Evolutionary conservation across 768 basidiomycete genomes (phyloP), one percentile per base, ranked within the genome.

Genomic region (Mycena indigotica): DNA sequence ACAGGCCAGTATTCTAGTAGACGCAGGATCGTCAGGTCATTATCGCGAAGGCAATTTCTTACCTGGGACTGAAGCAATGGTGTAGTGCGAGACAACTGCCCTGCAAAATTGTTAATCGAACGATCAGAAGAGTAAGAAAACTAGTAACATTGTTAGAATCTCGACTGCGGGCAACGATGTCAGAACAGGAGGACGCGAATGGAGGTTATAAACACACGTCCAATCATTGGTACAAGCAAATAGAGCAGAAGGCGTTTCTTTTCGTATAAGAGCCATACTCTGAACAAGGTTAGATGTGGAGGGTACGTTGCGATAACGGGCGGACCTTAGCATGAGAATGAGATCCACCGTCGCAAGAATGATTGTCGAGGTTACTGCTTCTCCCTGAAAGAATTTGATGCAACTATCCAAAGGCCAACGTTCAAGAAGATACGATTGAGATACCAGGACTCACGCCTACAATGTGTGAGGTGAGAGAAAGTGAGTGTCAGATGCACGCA

Each of bases 281-380:
- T 61, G 39, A 26, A 5, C 2, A 8, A 19, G 35, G n/a, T 12
- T 19, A 48, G 50, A 12, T 19, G 2, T 8, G 3, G 5, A 8
- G 35, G 3, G 40, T 6, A 17, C 21, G 5, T 4, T 12, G 21
- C 28, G 6, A 5, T 12, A 45, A 45, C 23, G 44, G 23, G 5
- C 52, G 21, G 44, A 61, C 60, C 60, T 25, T 29, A 61, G 35
- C 1, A 61, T 50, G 3, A 61, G n/a, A 16, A 61, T 55, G 3
- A 61, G 46, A 35, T 61, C 60, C 23, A 61, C 60, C 5, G 60
- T 61, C 12, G 60, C 60, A 10, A 61, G 56, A 24, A 61, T 52
- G 17, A 61, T 12, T 12, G 60, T 61, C 28, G 19, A 46, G n/a
- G 50, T 54, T 24, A 52, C 51, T 6, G 60, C 60, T 35, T 61